Base-by-base conservation (phyloP, 139 green algal species). In the Mesotaenium endlicherianum region DNA sequence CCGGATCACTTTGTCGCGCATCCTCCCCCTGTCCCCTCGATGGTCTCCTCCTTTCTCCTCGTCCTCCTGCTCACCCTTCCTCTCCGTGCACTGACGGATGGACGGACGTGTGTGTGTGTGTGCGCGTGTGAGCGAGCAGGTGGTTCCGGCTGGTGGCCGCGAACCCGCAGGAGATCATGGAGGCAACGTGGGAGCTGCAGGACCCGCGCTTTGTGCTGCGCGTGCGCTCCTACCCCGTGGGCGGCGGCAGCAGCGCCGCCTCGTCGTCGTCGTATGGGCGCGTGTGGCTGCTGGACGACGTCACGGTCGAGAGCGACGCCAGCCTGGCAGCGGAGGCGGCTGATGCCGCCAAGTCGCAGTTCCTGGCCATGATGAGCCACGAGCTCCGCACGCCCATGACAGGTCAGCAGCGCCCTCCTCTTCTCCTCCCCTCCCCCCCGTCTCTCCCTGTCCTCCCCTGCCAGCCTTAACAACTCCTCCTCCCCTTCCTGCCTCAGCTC, bases 321-420 rank as follows among this genome's bases (percentile, higher is more conserved):
- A 6, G 55, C 0, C 55, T 89, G 74, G 89, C 86, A 2, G 88
- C 87, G 8, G 78, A 92, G 75, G 70, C 70, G 20, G 91, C 91
- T 0, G 76, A 83, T 0, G 84, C 91, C 53, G 91, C 91, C 69
- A 94, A 94, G 77, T 84, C 70, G 2, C 77, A 91, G 77, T 94
- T 94, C 58, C 80, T 94, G 49, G 91, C 91, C 36, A 94, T 93
- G 77, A 93, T 94, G 82, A 94, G 91, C 83, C 91, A 94, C 75
- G 91, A 94, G 80, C 91, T 94, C 34, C 82, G 91, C 39, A 94
- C 91, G 30, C 91, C 91, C 16, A 82, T 94, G 40, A 94, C 81
- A 60, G 81, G 81, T 87, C 31, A 72, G 45, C 41, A n/a, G n/a
- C n/a, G n/a, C n/a, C n/a, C n/a, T n/a, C n/a, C n/a, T n/a, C n/a